A percentile compares a stretch with the other conserved stretches of the same genome.
Conservation (phyloP, 1,284 basidiomycete species). For the Cerrena zonata region DNA sequence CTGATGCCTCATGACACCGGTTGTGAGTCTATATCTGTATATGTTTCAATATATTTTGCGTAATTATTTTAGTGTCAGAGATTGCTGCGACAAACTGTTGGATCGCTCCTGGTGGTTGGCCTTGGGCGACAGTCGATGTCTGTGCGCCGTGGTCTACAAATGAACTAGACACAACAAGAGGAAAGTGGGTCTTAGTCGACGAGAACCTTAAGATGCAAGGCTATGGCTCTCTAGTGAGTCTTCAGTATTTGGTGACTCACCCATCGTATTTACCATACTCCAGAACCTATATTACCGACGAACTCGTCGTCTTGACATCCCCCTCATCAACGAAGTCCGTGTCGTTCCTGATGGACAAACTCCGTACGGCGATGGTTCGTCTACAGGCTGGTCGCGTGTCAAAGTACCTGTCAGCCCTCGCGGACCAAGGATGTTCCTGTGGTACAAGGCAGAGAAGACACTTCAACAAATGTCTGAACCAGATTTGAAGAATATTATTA, state of each 20-base stretch:
- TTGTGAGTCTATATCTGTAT: slow-evolving; percentile 40
- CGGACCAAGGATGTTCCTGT: slow-evolving; percentile 47
- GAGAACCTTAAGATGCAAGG: slow-evolving; percentile 66
- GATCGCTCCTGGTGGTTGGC: slow-evolving; percentile 50
- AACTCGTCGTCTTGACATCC: slow-evolving; percentile 72
- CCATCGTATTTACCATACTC: neutral
- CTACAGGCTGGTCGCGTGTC: slow-evolving; percentile 50
- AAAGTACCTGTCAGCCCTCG: slow-evolving; percentile 22
- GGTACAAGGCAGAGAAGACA: slow-evolving; percentile 70
- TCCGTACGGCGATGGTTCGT: neutral
- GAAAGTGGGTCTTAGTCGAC: slow-evolving; percentile 83
- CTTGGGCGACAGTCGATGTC: slow-evolving; percentile 31
- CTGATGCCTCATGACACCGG: slow-evolving; percentile 78
- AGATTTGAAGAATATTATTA: slow-evolving; percentile 65
- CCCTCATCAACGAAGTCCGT: slow-evolving; percentile 58
- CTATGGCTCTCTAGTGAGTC: slow-evolving; percentile 10
- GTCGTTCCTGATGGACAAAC: slow-evolving; percentile 36
- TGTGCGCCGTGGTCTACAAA: slow-evolving; percentile 68
- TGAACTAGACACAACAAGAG: slow-evolving; percentile 72
- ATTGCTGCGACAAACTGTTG: slow-evolving; percentile 70
- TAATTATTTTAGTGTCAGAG: slow-evolving; percentile 59
- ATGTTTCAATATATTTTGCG: neutral
- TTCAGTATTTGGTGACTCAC: neutral
- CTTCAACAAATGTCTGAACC: slow-evolving; percentile 49
- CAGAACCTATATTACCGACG: slow-evolving; percentile 81